phyloP scores from a whole-genome alignment of 2,329 filamentous ascomycete species.

The Diaporthe longicolla region DNA sequence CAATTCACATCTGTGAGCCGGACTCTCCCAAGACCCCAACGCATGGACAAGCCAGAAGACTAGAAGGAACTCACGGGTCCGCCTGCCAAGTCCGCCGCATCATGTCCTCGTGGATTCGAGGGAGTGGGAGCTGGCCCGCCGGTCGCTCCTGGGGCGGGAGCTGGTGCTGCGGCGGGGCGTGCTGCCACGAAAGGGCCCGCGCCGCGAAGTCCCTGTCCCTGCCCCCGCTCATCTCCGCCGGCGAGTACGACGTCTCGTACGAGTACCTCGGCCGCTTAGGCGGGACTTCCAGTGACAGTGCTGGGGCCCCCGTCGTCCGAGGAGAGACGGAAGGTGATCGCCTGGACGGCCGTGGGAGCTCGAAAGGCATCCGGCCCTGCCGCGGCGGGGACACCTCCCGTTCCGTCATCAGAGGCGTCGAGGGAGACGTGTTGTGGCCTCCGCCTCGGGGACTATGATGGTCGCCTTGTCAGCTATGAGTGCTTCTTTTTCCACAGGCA shows the following conservation, averaged over 20 bases:
- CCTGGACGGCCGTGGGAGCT: slow-evolving; percentile 57
- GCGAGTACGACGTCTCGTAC: slow-evolving; percentile 59
- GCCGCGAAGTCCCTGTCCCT: slow-evolving; percentile 50
- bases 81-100: slow-evolving; percentile 55
- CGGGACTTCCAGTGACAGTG: slow-evolving; percentile 51
- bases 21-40: neutral
- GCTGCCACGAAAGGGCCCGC: slow-evolving; percentile 43
- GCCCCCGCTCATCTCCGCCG: slow-evolving; percentile 49
- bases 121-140: slow-evolving; percentile 58
- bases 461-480: slow-evolving; percentile 40
- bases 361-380: slow-evolving; percentile 49
- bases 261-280: slow-evolving; percentile 65
- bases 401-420: slow-evolving; percentile 63
- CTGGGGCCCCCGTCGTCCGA: slow-evolving; percentile 54
- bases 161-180: slow-evolving; percentile 43
- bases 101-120: slow-evolving; percentile 64
- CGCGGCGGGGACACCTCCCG: slow-evolving; percentile 58
- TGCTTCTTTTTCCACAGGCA: slow-evolving; percentile 41
- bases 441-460: slow-evolving; percentile 67
- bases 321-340: slow-evolving; percentile 65
- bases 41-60: neutral
- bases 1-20: neutral
- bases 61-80: slow-evolving; percentile 51
- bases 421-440: slow-evolving; percentile 64
- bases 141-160: slow-evolving; percentile 55